phyloP scores from a whole-genome alignment of 352 stramenopile species.

The Salisapilia sapeloensis region DNA sequence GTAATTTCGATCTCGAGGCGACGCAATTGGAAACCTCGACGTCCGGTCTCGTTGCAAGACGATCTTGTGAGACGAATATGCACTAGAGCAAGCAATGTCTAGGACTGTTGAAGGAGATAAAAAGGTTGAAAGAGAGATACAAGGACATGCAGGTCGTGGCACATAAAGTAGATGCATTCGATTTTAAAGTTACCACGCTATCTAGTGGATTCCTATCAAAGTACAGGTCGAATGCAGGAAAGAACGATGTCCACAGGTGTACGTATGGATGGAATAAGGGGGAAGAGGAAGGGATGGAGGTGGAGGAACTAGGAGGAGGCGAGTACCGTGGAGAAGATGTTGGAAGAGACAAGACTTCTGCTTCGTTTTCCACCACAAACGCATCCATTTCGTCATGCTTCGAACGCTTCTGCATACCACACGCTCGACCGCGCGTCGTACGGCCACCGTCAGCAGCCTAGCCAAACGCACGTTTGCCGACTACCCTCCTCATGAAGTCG shows the following conservation, averaged over 20 bases:
- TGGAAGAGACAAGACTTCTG: slow-evolving; percentile 3
- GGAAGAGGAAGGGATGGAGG: slow-evolving; percentile 2
- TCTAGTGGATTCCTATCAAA: neutral
- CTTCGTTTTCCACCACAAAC: slow-evolving; percentile 5
- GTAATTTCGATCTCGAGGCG: too few relatives aligned
- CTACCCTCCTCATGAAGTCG: slow-evolving; percentile 60
- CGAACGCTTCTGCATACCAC: slow-evolving; percentile 27
- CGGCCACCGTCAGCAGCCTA: slow-evolving; percentile 7
- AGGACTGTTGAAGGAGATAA: too few relatives aligned
- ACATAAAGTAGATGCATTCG: neutral
- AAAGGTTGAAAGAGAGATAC: slow-evolving; percentile 3
- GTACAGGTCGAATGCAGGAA: neutral
- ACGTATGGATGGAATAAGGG: slow-evolving; percentile 3
- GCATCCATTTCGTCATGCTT: slow-evolving; percentile 21
- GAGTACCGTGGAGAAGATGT: slow-evolving; percentile 1
- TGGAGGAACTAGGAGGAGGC: slow-evolving; percentile 3
- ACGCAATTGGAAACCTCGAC: too few relatives aligned
- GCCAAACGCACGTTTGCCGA: slow-evolving; percentile 35
- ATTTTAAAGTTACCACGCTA: slow-evolving; percentile 1
- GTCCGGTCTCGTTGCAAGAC: too few relatives aligned
- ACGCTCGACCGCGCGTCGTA: slow-evolving; percentile 16
- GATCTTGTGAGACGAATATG: too few relatives aligned
- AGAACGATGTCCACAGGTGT: neutral
- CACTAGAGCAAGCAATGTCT: too few relatives aligned
- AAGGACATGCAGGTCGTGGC: slow-evolving; percentile 2